Conservation (phyloP, 2,329 filamentous ascomycete species). For the Claviceps lovelessii region DNA sequence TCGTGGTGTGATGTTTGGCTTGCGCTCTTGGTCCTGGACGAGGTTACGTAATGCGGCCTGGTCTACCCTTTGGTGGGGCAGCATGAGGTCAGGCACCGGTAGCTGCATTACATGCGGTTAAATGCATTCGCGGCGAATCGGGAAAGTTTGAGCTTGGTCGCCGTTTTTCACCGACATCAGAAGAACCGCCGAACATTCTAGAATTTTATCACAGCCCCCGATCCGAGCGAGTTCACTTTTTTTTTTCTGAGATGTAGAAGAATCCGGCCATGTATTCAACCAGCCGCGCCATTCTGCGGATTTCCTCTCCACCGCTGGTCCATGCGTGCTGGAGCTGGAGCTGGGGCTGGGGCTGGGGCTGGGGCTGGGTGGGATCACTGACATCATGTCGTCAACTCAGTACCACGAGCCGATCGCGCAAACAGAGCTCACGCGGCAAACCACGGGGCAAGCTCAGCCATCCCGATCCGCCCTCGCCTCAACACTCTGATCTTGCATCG, state of each 20-base stretch:
- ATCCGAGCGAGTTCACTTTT: neutral
- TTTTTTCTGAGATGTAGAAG: neutral
- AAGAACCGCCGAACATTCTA: neutral
- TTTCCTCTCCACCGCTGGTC: neutral
- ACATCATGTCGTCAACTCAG: neutral
- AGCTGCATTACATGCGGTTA: neutral
- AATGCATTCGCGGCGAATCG: neutral
- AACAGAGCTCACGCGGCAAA: neutral
- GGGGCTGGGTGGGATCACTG: too few relatives aligned
- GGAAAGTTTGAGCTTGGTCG: too few relatives aligned
- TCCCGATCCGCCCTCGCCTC: conserved; percentile 29
- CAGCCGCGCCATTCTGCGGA: neutral
- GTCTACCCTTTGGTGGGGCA: neutral
- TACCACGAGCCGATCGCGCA: neutral
- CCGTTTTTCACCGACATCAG: too few relatives aligned
- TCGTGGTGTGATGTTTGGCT: too few relatives aligned
- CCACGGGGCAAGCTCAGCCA: conserved; percentile 16
- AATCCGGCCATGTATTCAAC: neutral
- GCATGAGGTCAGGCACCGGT: neutral
- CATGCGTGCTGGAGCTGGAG: neutral
- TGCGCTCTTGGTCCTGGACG: too few relatives aligned
- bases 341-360: too few relatives aligned
- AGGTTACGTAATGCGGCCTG: too few relatives aligned
- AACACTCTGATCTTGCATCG: conserved; percentile 49
- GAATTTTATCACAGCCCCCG: neutral